phyloP scores from a whole-genome alignment of 306 rosid genomes.

The Castanea sativa region DNA sequence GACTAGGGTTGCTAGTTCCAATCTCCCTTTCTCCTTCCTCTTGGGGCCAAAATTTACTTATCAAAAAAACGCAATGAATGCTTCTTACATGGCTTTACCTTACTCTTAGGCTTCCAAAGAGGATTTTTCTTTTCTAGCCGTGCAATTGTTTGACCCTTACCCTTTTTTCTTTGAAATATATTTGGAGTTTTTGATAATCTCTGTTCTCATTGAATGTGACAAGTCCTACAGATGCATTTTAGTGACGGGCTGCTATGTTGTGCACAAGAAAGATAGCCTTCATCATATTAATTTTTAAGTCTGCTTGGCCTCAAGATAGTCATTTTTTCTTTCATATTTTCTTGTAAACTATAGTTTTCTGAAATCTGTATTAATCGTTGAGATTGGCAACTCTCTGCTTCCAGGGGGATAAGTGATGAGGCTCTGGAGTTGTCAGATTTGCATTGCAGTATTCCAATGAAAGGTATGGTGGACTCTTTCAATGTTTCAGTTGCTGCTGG shows the following conservation, averaged over 20 bases:
- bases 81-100: no score
- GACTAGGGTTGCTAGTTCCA: no score
- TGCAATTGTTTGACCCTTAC: no score
- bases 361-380: no score
- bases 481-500: constrained; percentile 97
- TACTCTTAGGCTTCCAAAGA: no score
- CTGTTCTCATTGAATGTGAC: not conserved
- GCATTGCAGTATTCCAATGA: constrained; percentile 87
- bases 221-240: not conserved
- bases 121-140: no score
- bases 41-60: no score
- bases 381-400: constrained; percentile 15
- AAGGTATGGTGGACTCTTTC: constrained; percentile 95
- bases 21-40: no score
- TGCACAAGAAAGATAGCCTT: no score
- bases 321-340: not conserved
- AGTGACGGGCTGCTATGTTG: not conserved
- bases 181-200: not conserved
- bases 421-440: constrained; percentile 84
- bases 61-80: no score
- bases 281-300: no score
- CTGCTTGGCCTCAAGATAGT: no score
- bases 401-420: constrained; percentile 84
- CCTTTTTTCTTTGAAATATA: not conserved
- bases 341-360: not conserved